Conservation (phyloP, 2,329 filamentous ascomycete species). For the Alternaria atra region DNA sequence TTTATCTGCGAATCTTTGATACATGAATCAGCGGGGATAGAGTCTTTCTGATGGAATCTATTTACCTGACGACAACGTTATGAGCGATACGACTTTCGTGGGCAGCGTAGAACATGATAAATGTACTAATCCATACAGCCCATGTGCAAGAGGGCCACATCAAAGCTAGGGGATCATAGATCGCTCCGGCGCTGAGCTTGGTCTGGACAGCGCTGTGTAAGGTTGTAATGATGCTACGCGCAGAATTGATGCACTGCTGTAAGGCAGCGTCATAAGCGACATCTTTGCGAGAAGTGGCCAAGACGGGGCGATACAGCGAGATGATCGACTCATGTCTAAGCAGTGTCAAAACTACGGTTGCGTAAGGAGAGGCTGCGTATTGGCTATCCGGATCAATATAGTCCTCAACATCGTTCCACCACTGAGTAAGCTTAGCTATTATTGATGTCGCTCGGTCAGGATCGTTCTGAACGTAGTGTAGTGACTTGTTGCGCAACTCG, state of each 20-base stretch:
- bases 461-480: conserved; percentile 57
- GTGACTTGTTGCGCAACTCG: conserved; percentile 63
- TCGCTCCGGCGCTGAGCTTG: background rate
- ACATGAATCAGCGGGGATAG: conserved; percentile 6
- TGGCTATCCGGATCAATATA: conserved; percentile 53
- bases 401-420: conserved; percentile 65
- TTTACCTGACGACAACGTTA: conserved; percentile 53
- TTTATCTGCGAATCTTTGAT: conserved; percentile 33
- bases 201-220: conserved; percentile 43
- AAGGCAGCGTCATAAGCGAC: conserved; percentile 59
- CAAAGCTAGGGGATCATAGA: conserved; percentile 40
- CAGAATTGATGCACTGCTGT: conserved; percentile 62
- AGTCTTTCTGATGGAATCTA: background rate
- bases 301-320: conserved; percentile 60
- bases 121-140: conserved; percentile 64
- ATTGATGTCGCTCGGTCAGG: conserved; percentile 57
- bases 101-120: conserved; percentile 62
- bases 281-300: conserved; percentile 57
- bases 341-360: conserved; percentile 56
- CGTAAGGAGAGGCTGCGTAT: conserved; percentile 39
- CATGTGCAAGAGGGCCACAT: conserved; percentile 64
- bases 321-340: conserved; percentile 62
- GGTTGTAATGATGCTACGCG: conserved; percentile 58
- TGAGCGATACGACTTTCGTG: conserved; percentile 57
- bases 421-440: conserved; percentile 60